These are phyloP conservation scores for Coemansia sp. DNA, from an alignment of 192 early-diverging fungal species.

Conservation along the genomic window DNA sequence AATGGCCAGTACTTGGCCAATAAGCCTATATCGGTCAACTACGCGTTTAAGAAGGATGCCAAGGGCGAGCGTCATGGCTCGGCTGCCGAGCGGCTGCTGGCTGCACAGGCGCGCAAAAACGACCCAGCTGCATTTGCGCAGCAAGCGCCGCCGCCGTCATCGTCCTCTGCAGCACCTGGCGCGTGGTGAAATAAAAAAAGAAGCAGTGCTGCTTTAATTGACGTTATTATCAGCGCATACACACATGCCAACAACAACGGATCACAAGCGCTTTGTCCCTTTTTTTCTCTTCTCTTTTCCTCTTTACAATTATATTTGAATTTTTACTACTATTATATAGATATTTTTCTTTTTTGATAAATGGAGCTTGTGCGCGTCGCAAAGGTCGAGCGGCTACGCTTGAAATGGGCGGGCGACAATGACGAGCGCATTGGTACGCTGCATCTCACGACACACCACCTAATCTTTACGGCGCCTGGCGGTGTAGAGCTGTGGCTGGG, in stretches of 20 bases:
- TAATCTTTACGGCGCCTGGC: conserved; percentile 65
- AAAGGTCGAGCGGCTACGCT: conserved; percentile 44
- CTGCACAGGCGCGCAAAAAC: conserved; percentile 86
- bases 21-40: conserved; percentile 87
- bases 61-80: conserved; percentile 97
- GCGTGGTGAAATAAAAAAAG: not conserved
- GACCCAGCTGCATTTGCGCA: conserved; percentile 21
- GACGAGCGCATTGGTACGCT: conserved; percentile 57
- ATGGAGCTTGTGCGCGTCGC: conserved; percentile 39
- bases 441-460: conserved; percentile 76
- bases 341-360: not conserved
- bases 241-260: no score
- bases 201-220: not conserved
- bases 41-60: conserved; percentile 98
- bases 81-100: conserved; percentile 90
- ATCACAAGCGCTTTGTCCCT: not conserved
- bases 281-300: not conserved
- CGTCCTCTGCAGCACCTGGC: not conserved
- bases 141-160: not conserved
- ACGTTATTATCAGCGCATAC: no score
- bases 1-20: conserved; percentile 96
- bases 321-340: no score
- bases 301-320: no score
- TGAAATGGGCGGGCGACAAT: conserved; percentile 20
- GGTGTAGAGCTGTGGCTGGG: conserved; percentile 73